These are phyloP conservation scores for Mucuna pruriens DNA, from an alignment of 306 rosid species.

Conservation along the genomic window DNA sequence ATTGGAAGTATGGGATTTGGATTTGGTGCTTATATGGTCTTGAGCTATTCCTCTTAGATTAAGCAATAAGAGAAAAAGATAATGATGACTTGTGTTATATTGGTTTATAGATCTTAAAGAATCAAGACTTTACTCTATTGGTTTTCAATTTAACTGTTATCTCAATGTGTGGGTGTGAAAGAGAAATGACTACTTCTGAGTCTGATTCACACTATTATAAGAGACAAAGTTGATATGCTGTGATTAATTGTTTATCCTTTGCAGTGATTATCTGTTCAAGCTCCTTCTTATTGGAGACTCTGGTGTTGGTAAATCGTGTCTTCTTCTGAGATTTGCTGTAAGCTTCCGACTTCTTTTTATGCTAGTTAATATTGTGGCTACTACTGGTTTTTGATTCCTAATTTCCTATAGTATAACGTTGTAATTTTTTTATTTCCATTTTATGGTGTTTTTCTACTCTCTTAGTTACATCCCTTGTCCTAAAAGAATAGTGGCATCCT, in stretches of 20 bases:
- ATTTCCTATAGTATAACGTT: too few species aligned
- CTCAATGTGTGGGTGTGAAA: background rate
- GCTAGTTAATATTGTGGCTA: slow-evolving; percentile 16
- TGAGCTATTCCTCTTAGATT: background rate
- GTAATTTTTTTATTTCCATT: background rate
- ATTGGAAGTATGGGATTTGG: slow-evolving; percentile 22
- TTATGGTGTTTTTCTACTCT: background rate
- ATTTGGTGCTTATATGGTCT: background rate
- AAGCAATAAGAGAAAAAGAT: background rate
- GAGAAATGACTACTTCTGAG: background rate
- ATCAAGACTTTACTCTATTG: background rate
- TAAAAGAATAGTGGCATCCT: background rate
- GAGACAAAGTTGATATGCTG: background rate
- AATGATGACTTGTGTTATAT: background rate
- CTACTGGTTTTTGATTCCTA: too few species aligned
- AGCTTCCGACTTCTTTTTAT: slow-evolving; percentile 41
- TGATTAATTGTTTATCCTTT: slow-evolving; percentile 3
- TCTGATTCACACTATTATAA: background rate
- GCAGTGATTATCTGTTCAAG: slow-evolving; percentile 96
- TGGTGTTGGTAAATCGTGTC: slow-evolving; percentile 95
- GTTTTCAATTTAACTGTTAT: slow-evolving; percentile 7
- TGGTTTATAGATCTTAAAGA: slow-evolving; percentile 25
- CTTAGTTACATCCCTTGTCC: background rate
- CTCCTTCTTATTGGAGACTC: slow-evolving; percentile 97
- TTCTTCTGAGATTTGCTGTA: slow-evolving; percentile 98